Conservation (phyloP, 495 filamentous ascomycete genomes). For the Neurospora pannonica region DNA sequence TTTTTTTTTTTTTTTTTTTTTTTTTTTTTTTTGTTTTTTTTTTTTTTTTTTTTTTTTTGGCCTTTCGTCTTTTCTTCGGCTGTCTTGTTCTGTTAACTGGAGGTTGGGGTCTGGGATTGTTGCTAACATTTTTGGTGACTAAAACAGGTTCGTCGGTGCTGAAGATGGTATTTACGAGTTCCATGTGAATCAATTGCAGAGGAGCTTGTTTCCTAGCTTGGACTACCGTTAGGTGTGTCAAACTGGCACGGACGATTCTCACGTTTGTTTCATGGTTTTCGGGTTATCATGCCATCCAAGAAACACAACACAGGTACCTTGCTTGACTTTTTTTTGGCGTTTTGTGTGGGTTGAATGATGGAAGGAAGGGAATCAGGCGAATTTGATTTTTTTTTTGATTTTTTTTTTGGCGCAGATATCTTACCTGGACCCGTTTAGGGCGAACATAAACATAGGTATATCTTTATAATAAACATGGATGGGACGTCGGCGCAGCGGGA, state of each 20-base stretch:
- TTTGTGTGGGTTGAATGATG: not conserved
- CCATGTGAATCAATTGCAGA: slow-evolving; percentile 52
- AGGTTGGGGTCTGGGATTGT: not conserved
- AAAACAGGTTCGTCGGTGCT: slow-evolving; percentile 58
- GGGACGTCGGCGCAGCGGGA: not conserved
- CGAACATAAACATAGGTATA: not conserved
- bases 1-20: slow-evolving; percentile 21
- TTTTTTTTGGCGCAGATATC: not conserved
- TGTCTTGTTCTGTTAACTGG: too few species aligned
- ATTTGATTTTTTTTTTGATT: too few species aligned
- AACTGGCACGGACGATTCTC: not conserved
- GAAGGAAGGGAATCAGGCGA: not conserved
- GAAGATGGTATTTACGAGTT: slow-evolving; percentile 69
- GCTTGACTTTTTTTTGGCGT: not conserved
- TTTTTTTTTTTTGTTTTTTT: slow-evolving; percentile 24
- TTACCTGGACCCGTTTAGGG: not conserved
- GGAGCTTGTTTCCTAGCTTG: slow-evolving; percentile 56
- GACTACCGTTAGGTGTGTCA: slow-evolving; percentile 36
- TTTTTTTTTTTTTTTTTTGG: slow-evolving; percentile 15
- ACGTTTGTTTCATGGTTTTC: not conserved
- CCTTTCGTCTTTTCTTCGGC: not conserved
- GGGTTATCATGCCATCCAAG: not conserved
- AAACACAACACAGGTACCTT: not conserved
- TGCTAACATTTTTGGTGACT: slow-evolving; percentile 10
- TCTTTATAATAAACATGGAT: not conserved